Conservation (phyloP, 306 rosid species). For the Carpinus viminea region DNA sequence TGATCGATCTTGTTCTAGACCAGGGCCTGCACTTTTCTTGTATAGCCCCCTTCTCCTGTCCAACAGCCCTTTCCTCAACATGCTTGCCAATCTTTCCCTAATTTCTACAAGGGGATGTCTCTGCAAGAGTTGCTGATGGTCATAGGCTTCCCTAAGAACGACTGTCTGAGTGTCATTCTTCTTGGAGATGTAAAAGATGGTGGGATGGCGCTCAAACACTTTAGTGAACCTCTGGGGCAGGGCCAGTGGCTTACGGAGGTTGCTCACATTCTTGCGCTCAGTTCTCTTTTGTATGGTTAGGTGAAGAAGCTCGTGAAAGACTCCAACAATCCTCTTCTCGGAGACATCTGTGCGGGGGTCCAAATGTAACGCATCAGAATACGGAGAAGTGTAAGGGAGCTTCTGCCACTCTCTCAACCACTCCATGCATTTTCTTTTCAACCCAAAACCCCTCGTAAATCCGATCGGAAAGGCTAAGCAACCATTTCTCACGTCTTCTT, state of each 20-base stretch:
- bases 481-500: conserved; percentile 52
- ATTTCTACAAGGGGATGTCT: conserved; percentile 62
- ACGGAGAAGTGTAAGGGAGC: conserved; percentile 88
- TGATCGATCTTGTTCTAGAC: conserved; percentile 13
- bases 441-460: conserved; percentile 85
- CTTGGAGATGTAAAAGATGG: conserved; percentile 76
- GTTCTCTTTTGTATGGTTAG: conserved; percentile 75
- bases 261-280: conserved; percentile 85
- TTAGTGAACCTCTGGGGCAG: conserved; percentile 86
- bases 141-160: conserved; percentile 74
- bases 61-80: conserved; percentile 57
- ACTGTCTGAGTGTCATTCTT: conserved; percentile 77
- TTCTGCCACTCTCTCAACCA: conserved; percentile 91
- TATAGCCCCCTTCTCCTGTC: conserved; percentile 68
- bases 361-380: conserved; percentile 59
- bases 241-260: conserved; percentile 68
- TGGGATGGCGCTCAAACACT: conserved; percentile 95
- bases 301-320: conserved; percentile 88
- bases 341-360: conserved; percentile 85
- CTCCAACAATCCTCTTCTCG: conserved; percentile 93
- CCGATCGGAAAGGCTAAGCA: conserved; percentile 73
- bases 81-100: conserved; percentile 55
- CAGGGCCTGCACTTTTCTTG: conserved; percentile 38
- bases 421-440: conserved; percentile 79
- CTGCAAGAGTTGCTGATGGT: conserved; percentile 48